Conservation (phyloP, 768 basidiomycete genomes). For the Collybia sp. region DNA sequence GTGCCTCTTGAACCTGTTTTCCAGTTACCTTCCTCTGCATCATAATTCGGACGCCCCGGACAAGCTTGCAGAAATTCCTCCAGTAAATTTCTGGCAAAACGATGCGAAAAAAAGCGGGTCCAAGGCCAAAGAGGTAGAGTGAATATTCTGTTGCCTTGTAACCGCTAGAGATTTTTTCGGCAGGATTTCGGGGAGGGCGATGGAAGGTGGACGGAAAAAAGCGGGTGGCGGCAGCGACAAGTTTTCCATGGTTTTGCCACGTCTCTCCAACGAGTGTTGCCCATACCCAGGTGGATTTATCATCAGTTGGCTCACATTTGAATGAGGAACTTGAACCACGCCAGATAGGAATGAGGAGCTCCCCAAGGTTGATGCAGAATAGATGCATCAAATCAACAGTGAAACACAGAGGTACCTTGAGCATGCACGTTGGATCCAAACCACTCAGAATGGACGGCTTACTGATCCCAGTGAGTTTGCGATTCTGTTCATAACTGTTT, state of each 20-base stretch:
- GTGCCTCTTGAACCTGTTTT: background rate
- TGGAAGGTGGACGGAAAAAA: constrained; percentile 38
- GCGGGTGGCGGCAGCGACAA: constrained; percentile 20
- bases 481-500: constrained; percentile 7
- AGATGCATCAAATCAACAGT: constrained; percentile 36
- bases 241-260: constrained; percentile 29
- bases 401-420: constrained; percentile 27
- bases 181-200: constrained; percentile 33
- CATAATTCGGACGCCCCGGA: constrained; percentile 16
- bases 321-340: constrained; percentile 19
- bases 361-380: constrained; percentile 29
- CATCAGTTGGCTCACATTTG: constrained; percentile 11
- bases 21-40: constrained; percentile 14
- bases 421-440: constrained; percentile 6
- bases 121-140: constrained; percentile 21
- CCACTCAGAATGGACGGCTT: constrained; percentile 28
- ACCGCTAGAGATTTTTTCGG: constrained; percentile 28
- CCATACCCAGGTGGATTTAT: constrained; percentile 19
- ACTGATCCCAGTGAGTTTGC: constrained; percentile 23
- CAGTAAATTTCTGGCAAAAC: constrained; percentile 20
- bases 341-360: constrained; percentile 30
- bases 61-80: constrained; percentile 22
- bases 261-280: constrained; percentile 16
- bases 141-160: constrained; percentile 24
- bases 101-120: constrained; percentile 18